Conservation (phyloP, 164 flowering plant genomes). For the Vitis riparia region DNA sequence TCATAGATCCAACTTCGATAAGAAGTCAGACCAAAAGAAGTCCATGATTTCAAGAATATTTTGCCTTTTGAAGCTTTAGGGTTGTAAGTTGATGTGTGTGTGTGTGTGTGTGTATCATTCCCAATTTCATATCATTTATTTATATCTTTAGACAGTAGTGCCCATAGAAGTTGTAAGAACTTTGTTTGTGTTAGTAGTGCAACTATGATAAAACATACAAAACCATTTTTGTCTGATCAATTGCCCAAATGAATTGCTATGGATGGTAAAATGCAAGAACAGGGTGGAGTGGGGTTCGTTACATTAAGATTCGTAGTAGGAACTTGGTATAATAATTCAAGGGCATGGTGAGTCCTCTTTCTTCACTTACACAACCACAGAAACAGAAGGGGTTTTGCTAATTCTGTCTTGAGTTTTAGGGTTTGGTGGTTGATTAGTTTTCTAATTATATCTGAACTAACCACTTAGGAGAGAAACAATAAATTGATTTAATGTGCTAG, state of each 20-base stretch:
- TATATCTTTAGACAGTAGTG: background rate
- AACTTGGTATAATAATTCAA: background rate
- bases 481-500: background rate
- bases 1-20: background rate
- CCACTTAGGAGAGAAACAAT: background rate
- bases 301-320: background rate
- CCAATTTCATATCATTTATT: background rate
- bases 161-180: too few species aligned
- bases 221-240: too few species aligned
- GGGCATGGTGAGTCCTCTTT: background rate
- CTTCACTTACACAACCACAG: background rate
- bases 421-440: background rate
- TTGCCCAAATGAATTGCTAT: background rate
- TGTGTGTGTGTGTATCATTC: background rate
- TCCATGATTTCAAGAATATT: background rate
- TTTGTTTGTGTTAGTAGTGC: too few species aligned
- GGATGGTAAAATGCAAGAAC: background rate
- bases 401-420: background rate
- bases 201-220: too few species aligned
- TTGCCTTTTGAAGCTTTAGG: background rate
- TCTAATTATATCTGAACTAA: background rate
- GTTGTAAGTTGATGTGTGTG: background rate
- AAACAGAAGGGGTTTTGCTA: background rate
- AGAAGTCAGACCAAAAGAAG: background rate
- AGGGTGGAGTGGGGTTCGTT: background rate